Base-by-base conservation (phyloP, 225 moss, liverwort and hornwort species). In the Physcomitrium patens region DNA sequence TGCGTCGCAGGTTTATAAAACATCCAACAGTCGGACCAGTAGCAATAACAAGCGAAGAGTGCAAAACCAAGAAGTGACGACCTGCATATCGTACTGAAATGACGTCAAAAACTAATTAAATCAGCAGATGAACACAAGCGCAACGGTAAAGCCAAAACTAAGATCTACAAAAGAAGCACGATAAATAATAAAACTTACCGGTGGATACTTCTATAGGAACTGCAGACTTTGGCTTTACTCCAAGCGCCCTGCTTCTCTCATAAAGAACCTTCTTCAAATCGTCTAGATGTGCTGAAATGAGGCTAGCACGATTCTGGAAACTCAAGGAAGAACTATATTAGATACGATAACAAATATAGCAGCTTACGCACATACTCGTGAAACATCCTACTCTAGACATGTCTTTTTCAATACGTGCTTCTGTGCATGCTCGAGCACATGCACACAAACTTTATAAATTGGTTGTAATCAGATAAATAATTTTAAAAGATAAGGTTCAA, bases 171-270 rank as follows among this genome's bases (percentile, higher is more conserved):
- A 1, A 53, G 3, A 53, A 62, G 11, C 70, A 74, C 10, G 61
- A n/a, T 8, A 9, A 45, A 4, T 16, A 3, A 45, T 15, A 7
- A 51, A 63, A 44, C 76, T 60, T 81, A 96, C 96, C 99, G 57
- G 95, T 93, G 37, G 90, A 87, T 20, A 90, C 89, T 79, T 86
- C 95, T 19, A 89, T 77, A 22, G 93, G 81, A 60, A 88, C 85
- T 59, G 90, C 72, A n/a, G 89, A 89, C 69, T 90, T 95, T 51
- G 90, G 93, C 72, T 77, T 80, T 18, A 99, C 84, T 58, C 95
- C 93, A n/a, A 99, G 79, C 51, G 93, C 91, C 66, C 81, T 95
- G 51, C 91, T 90, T 43, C 95, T 79, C 70, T 99, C 99, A 81
- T 87, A 86, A 51, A 93, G 85, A 44, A 87, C 84, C 79, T 88